Base-by-base conservation (phyloP, 2,329 filamentous ascomycete species). In the Rhynchosporium secalis region DNA sequence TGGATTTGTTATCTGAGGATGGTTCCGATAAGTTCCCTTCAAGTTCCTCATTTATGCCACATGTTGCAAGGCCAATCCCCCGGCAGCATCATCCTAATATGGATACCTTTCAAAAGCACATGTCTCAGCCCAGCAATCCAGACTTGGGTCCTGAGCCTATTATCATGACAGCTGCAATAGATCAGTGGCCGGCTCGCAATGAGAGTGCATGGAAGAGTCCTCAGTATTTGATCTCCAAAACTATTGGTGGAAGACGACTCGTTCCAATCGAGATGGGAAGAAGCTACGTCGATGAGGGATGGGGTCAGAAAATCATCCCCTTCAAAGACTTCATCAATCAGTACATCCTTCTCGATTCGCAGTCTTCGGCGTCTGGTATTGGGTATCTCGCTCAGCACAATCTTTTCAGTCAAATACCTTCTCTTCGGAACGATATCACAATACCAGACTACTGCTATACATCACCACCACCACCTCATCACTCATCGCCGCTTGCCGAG, bases 351-450 rank as follows among this genome's bases (percentile, higher is more conserved):
- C 12, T 31, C 3, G 29, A 55, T 31, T 15, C 45, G 54, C 12
- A 28, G 1, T 20, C 56, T 2, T n/a, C 31, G n/a, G 52, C n/a
- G 6, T 60, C 49, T 9, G 62, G 67, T n/a, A 86, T 82, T 10
- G 91, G 88, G 12, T 99, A 99, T 74, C 85, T 99, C 49, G 95
- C 95, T 8, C 95, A 99, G 73, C 92, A 98, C 76, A 86, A 94
- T 68, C 83, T 99, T 41, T 88, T 98, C 70, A 76, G 81, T 0
- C 95, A 98, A 73, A 88, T 99, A 12, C 92, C 93, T 0, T 75
- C 80, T 1, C 79, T 99, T 3, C 82, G 87, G 13, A 80, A 83
- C 63, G 94, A 98, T 75, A 90, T 98, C 60, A 77, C 77, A 29
- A 81, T 91, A 12, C 95, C 94, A 0, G 93, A 98, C 74, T 91